Base-by-base conservation (phyloP, 2,329 filamentous ascomycete species). In the Fusarium brevicatenulatum region DNA sequence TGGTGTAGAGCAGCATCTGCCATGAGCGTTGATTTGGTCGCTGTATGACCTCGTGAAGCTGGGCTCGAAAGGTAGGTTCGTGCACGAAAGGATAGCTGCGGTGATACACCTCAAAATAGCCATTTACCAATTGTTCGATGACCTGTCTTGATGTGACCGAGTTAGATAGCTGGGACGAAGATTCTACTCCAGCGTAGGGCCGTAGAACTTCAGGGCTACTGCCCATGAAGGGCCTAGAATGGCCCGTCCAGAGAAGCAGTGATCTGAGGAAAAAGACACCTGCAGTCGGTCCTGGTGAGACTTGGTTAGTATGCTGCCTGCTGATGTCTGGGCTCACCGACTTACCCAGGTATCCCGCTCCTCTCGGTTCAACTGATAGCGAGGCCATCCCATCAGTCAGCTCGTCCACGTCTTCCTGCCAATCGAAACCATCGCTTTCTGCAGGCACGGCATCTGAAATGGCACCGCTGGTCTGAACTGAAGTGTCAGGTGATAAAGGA, bases 1-100 rank as follows among this genome's bases (percentile, higher is more conserved):
- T 25, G 16, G 47, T 52, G 4, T 52, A 52, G 30, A 52, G 47
- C n/a, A 52, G 30, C 47, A 52, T 52, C n/a, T 52, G 47, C 47
- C 30, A 52, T 10, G 30, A 52, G 2, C 47, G 47, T 25, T 9
- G n/a, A 4, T 52, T 52, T 15, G 47, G 47, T 19, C 47, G 47
- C n/a, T 19, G 47, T 19, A 52, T 52, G 7, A 52, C 47, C n/a
- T 52, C 30, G 11, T 52, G 47, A 19, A 52, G 30, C 30, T 52
- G 47, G 9, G 47, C 47, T 52, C 47, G n/a, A 18, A 52, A 52
- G 9, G 47, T 52, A 6, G 47, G 47, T n/a, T 52, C 30, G 18
- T 52, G 47, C 0, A 34, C 47, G 8, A 52, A 52, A 5, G 47
- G 47, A 19, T 52, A 34, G 47, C n/a, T 52, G n/a, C 30, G 30